These are phyloP conservation scores for Ceratocystis huliohia DNA, from an alignment of 2,329 filamentous ascomycete genomes.

Conservation along the genomic window DNA sequence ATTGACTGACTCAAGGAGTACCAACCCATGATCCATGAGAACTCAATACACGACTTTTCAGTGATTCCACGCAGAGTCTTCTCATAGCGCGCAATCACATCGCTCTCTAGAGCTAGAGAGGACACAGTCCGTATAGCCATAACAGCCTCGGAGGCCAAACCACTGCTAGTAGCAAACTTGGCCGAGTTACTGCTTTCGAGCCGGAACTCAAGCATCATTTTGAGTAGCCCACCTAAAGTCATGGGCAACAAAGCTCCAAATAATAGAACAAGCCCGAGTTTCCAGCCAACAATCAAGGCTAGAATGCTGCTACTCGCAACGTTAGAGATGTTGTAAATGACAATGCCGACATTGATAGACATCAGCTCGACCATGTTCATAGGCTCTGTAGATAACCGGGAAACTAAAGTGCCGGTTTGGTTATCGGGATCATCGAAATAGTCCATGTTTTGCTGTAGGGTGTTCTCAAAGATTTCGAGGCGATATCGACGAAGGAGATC, in stretches of 20 bases:
- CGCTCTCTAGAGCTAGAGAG: constrained; percentile 35
- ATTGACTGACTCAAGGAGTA: constrained; percentile 33
- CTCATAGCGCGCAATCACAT: constrained; percentile 31
- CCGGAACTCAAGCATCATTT: constrained; percentile 37
- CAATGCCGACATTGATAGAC: constrained; percentile 36
- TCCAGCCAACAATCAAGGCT: constrained; percentile 37
- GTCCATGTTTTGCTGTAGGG: constrained; percentile 42
- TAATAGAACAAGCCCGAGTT: constrained; percentile 37
- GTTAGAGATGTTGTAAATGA: constrained; percentile 36
- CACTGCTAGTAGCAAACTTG: constrained; percentile 36
- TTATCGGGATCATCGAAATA: constrained; percentile 33
- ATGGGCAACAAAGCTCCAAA: constrained; percentile 36
- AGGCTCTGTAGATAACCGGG: constrained; percentile 30
- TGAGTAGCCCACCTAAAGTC: constrained; percentile 34
- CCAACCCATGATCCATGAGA: constrained; percentile 32
- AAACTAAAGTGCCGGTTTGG: constrained; percentile 31
- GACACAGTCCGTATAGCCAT: constrained; percentile 38
- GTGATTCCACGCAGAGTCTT: constrained; percentile 27
- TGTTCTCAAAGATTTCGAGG: constrained; percentile 36
- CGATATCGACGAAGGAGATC: constrained; percentile 30
- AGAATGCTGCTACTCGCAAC: constrained; percentile 35
- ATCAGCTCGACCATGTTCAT: constrained; percentile 40
- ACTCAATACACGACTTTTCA: constrained; percentile 24
- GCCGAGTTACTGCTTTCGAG: constrained; percentile 35
- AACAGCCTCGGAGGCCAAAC: constrained; percentile 38